phyloP scores from a whole-genome alignment of 768 basidiomycete species.

The Suillus paluster region DNA sequence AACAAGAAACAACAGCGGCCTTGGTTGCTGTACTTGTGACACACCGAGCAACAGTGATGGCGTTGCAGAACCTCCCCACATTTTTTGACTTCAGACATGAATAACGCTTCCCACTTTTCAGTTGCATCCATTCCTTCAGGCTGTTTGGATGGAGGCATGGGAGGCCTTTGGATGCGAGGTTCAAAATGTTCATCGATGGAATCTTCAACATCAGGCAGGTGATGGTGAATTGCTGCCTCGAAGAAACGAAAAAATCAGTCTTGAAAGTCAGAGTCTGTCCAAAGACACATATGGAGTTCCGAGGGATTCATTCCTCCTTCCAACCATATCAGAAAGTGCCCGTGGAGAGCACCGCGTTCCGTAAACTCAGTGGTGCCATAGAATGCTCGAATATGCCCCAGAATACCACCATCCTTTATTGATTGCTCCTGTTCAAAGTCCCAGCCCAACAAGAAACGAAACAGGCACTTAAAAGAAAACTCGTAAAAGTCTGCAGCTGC shows the following conservation, averaged over 20 bases:
- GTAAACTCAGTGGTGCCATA: slow-evolving; percentile 34
- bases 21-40: slow-evolving; percentile 36
- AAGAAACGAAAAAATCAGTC: slow-evolving; percentile 34
- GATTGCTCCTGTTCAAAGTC: slow-evolving; percentile 19
- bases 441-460: slow-evolving; percentile 34
- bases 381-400: slow-evolving; percentile 33
- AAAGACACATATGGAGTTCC: slow-evolving; percentile 29
- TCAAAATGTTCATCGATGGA: slow-evolving; percentile 25
- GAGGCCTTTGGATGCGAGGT: slow-evolving; percentile 30
- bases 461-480: slow-evolving; percentile 26
- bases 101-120: neutral
- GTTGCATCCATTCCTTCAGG: too few relatives aligned
- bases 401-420: slow-evolving; percentile 24
- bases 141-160: too few relatives aligned
- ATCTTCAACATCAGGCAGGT: slow-evolving; percentile 33
- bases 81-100: slow-evolving; percentile 20
- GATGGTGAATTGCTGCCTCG: slow-evolving; percentile 35
- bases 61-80: slow-evolving; percentile 27
- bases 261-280: neutral
- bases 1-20: slow-evolving; percentile 35
- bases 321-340: slow-evolving; percentile 38
- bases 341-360: slow-evolving; percentile 32
- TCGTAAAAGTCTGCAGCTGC: slow-evolving; percentile 40
- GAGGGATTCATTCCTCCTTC: slow-evolving; percentile 35
- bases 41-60: slow-evolving; percentile 23